These are phyloP conservation scores for Trematosphaeria pertusa DNA, from an alignment of 2,329 filamentous ascomycete species.

Conservation along the genomic window DNA sequence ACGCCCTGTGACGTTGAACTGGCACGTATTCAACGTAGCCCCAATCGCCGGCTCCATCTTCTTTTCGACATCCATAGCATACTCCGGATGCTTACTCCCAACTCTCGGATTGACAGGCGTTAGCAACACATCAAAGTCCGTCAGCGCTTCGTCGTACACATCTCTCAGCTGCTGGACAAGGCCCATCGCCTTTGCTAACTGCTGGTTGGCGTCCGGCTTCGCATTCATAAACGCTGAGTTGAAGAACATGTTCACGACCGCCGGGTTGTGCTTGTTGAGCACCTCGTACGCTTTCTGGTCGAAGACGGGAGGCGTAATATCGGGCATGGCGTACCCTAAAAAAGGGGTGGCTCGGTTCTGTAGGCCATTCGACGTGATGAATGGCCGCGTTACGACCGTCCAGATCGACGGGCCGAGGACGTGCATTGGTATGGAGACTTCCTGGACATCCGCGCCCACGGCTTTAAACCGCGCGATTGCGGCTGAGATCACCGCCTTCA, in stretches of 20 bases:
- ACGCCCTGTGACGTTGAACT: slow-evolving; percentile 59
- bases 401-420: slow-evolving; percentile 55
- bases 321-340: slow-evolving; percentile 37
- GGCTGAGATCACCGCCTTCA: slow-evolving; percentile 48
- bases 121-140: slow-evolving; percentile 56
- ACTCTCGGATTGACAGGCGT: slow-evolving; percentile 57
- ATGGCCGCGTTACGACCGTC: slow-evolving; percentile 49
- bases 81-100: slow-evolving; percentile 51
- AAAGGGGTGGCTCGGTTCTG: slow-evolving; percentile 36
- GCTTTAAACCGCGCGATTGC: slow-evolving; percentile 47
- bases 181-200: slow-evolving; percentile 56
- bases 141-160: slow-evolving; percentile 56
- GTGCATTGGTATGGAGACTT: slow-evolving; percentile 59
- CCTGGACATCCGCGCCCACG: slow-evolving; percentile 54
- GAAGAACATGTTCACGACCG: slow-evolving; percentile 55
- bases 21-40: slow-evolving; percentile 52
- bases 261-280: slow-evolving; percentile 54
- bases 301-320: slow-evolving; percentile 28
- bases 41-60: slow-evolving; percentile 55
- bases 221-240: slow-evolving; percentile 42
- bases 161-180: slow-evolving; percentile 56
- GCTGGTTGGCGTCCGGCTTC: slow-evolving; percentile 31
- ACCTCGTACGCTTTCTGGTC: slow-evolving; percentile 54
- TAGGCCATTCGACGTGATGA: slow-evolving; percentile 34
- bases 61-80: slow-evolving; percentile 44